Percentiles rank a stretch among this genome's conserved stretches.
Evolutionary conservation across 768 basidiomycete species (phyloP).

Genomic region (Tubosaeta brunneosetosa): DNA sequence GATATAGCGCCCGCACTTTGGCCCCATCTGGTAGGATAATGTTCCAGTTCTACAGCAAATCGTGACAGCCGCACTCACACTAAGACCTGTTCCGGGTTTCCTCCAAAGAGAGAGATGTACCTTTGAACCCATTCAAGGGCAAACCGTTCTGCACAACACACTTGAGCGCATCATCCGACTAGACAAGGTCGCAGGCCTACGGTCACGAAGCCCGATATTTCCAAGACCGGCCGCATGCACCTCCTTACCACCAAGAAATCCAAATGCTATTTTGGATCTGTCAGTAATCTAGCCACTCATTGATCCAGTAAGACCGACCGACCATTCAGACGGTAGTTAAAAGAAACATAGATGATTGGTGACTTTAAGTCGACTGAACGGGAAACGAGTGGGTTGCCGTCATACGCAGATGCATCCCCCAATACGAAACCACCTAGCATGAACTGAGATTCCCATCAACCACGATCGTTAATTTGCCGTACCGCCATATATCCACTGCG

Average conservation of each 20-base stretch:
- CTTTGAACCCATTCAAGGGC: slow-evolving; percentile 42
- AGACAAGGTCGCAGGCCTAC: slow-evolving; percentile 8
- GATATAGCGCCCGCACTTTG: slow-evolving; percentile 16
- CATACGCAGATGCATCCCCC: slow-evolving; percentile 12
- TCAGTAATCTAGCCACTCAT: not conserved
- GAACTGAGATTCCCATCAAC: not conserved
- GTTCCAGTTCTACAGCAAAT: not conserved
- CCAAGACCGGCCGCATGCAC: slow-evolving; percentile 22
- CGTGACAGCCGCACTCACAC: slow-evolving; percentile 9
- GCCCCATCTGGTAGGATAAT: slow-evolving; percentile 8
- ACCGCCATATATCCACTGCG: slow-evolving; percentile 13
- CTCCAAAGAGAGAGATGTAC: slow-evolving; percentile 39
- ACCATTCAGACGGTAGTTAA: slow-evolving; percentile 24
- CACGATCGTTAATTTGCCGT: not conserved
- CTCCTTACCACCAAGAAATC: slow-evolving; percentile 27
- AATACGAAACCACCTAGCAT: slow-evolving; percentile 12
- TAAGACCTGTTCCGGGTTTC: slow-evolving; percentile 32
- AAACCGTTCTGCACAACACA: slow-evolving; percentile 22
- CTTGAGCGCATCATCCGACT: not conserved
- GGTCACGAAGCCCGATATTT: slow-evolving; percentile 39
- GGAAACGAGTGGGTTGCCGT: slow-evolving; percentile 17
- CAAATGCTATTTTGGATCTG: slow-evolving; percentile 17
- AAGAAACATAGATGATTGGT: slow-evolving; percentile 19
- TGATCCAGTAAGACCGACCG: not conserved
- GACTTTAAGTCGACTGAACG: slow-evolving; percentile 16